phyloP scores from a whole-genome alignment of 2,329 filamentous ascomycete species.

The Pseudogymnoascus sp. region DNA sequence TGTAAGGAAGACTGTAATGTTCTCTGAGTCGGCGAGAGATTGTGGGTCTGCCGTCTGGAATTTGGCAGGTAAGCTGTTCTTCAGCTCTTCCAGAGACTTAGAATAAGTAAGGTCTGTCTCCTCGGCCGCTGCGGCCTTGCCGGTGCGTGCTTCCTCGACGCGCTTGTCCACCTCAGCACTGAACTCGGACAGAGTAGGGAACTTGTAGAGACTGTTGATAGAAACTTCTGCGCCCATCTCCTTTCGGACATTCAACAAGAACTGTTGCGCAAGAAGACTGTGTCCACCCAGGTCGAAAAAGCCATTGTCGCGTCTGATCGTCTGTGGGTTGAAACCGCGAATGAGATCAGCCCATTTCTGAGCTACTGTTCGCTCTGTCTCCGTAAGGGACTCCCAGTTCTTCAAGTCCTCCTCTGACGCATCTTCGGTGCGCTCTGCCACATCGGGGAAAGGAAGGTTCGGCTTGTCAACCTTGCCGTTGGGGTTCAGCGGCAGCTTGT shows the following conservation, averaged over 20 bases:
- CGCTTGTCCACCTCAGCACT: conserved; percentile 44
- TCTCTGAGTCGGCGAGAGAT: conserved; percentile 25
- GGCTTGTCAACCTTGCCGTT: conserved; percentile 80
- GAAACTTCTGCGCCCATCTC: conserved; percentile 56
- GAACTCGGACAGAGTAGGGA: conserved; percentile 50
- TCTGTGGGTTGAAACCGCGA: conserved; percentile 56
- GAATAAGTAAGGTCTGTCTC: conserved; percentile 32
- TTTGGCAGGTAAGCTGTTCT: conserved; percentile 32
- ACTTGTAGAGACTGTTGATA: conserved; percentile 63
- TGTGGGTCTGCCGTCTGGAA: conserved; percentile 30
- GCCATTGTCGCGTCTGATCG: conserved; percentile 51
- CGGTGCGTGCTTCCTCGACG: conserved; percentile 5
- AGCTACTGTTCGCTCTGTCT: conserved; percentile 61
- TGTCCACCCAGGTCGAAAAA: conserved; percentile 81
- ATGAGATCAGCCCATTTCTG: conserved; percentile 68
- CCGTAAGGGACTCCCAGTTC: conserved; percentile 36
- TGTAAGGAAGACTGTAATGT: conserved; percentile 67
- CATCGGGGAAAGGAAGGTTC: conserved; percentile 72
- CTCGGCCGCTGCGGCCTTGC: conserved; percentile 38
- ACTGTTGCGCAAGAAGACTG: conserved; percentile 71
- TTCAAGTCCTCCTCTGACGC: conserved; percentile 37
- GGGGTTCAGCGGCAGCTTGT: conserved; percentile 71
- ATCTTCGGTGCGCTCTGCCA: conserved; percentile 35
- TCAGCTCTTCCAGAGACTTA: conserved; percentile 41
- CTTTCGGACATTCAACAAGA: conserved; percentile 63